Base-by-base conservation (phyloP, 306 rosid species). In the Gastrolobium bilobum region DNA sequence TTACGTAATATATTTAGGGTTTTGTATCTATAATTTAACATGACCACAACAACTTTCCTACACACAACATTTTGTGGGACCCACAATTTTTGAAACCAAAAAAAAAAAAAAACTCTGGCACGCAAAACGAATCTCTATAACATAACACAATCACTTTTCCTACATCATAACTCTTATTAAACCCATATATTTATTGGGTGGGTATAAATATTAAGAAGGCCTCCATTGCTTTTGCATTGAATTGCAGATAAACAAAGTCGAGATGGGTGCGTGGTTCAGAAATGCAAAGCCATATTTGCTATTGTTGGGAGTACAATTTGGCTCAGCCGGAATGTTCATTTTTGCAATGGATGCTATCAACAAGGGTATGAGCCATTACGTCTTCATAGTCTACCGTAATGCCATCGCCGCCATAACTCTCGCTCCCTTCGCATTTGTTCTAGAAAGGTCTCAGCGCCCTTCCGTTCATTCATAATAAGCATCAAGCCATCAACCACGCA, bases 291-390 rank as follows among this genome's bases (percentile, higher is more conserved):
- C 97, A 4, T 92, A 92, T 81, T 73, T 91, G 79, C 88, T 90
- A 6, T 84, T 88, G 77, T 38, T 88, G 40, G 91, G 82, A 1
- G 86, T 92, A 47, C 97, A 92, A 71, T 95, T 95, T 26, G 99
- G 98, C 1, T 92, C 91, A 1, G 98, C 97, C 0, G 98, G 97
- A 0, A 92, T 93, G 98, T 79, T 79, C 70, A 66, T 83, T 20
- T 52, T 83, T 2, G 68, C 83, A 30, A 86, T 56, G 89, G 85
- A 90, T 34, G 93, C 92, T 10, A 85, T 95, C 14, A 81, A 81
- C 56, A 90, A 87, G 1, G 98, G 99, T 0, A 86, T 86, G 89
- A 86, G 89, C 38, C 89, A 75, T 30, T 83, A 70, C 4, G 87
- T 86, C 0, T 83, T 83, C 81, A 86, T 86, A 1, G 89, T 86